These are phyloP conservation scores for Xylariaceae sp. DNA, from an alignment of 2,329 filamentous ascomycete genomes.

Conservation along the genomic window DNA sequence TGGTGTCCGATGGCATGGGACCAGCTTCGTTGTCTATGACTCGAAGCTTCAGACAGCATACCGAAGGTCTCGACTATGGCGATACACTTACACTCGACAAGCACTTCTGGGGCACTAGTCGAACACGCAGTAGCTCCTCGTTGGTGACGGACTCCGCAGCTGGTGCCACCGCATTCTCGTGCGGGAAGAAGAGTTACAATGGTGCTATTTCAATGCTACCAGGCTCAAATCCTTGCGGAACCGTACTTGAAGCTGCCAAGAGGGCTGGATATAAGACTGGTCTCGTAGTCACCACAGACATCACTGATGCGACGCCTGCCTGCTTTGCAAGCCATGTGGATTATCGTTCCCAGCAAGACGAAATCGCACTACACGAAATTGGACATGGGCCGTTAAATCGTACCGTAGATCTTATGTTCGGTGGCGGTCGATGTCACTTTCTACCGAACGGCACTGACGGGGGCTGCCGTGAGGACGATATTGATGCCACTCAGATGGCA, in stretches of 20 bases:
- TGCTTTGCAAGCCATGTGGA: conserved; percentile 91
- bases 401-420: conserved; percentile 87
- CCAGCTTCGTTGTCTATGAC: conserved; percentile 86
- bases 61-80: conserved; percentile 66
- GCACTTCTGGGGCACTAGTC: conserved; percentile 84
- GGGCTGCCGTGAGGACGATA: conserved; percentile 76
- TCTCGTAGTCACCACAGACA: conserved; percentile 87
- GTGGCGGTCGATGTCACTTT: conserved; percentile 91
- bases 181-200: conserved; percentile 91
- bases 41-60: conserved; percentile 77
- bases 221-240: conserved; percentile 82
- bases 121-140: conserved; percentile 78
- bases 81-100: conserved; percentile 78
- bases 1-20: conserved; percentile 99
- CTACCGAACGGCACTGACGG: conserved; percentile 73
- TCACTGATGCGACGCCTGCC: conserved; percentile 94
- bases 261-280: conserved; percentile 88
- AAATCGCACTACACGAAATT: conserved; percentile 88
- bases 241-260: conserved; percentile 89
- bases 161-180: conserved; percentile 95
- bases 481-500: conserved; percentile 71
- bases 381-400: conserved; percentile 83
- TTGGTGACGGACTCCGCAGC: conserved; percentile 93
- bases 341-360: conserved; percentile 74
- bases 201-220: conserved; percentile 89